Percentiles rank a stretch among this genome's conserved stretches.
phyloP scores from a whole-genome alignment of 495 filamentous ascomycete species.

The Penicillium lagena region DNA sequence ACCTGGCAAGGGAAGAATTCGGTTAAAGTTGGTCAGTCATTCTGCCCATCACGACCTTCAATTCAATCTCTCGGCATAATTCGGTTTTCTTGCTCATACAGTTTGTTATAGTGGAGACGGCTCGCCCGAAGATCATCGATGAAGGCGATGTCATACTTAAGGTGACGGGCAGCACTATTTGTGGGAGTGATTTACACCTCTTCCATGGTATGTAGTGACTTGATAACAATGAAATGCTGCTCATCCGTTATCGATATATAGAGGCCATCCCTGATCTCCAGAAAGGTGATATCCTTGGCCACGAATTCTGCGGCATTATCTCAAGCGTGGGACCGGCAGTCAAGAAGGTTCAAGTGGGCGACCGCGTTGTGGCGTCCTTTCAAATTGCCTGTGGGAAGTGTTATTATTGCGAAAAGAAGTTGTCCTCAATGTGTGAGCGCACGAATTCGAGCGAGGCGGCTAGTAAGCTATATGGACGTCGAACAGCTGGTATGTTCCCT shows the following conservation, averaged over 20 bases:
- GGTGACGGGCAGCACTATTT: constrained; percentile 81
- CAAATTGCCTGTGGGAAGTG: constrained; percentile 67
- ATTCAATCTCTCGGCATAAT: not conserved
- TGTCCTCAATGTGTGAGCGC: constrained; percentile 38
- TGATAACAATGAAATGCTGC: not conserved
- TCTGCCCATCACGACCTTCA: not conserved
- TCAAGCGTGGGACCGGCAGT: constrained; percentile 60
- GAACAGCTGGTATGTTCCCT: constrained; percentile 56
- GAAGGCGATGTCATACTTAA: constrained; percentile 73
- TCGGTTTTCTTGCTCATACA: not conserved
- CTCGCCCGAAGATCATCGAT: constrained; percentile 66
- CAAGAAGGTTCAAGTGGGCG: constrained; percentile 56
- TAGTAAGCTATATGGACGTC: constrained; percentile 57
- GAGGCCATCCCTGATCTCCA: constrained; percentile 61
- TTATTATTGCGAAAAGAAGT: constrained; percentile 67
- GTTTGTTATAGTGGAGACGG: constrained; percentile 43
- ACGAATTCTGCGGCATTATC: constrained; percentile 82
- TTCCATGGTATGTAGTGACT: constrained; percentile 48
- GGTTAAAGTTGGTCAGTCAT: constrained; percentile 27
- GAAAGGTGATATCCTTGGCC: constrained; percentile 83
- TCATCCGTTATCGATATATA: not conserved
- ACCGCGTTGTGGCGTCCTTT: constrained; percentile 80
- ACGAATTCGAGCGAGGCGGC: constrained; percentile 57
- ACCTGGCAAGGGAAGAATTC: constrained; percentile 35
- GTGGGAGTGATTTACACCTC: constrained; percentile 80